Evolutionary conservation across 2,329 filamentous ascomycete species (phyloP).

Genomic region (Pseudocercospora fuligena): DNA sequence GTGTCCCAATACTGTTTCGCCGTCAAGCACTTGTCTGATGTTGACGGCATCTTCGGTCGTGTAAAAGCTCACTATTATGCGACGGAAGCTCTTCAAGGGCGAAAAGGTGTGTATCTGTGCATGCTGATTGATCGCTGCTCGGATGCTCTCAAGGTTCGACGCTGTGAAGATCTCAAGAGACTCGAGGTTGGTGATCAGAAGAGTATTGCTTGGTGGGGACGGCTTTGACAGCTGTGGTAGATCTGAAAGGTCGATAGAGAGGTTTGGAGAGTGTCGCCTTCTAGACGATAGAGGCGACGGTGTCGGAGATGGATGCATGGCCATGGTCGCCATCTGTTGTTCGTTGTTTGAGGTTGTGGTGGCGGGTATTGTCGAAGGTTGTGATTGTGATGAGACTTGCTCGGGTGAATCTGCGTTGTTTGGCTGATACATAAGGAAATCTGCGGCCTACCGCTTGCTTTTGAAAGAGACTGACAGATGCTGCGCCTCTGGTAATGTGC

Average conservation of each 20-base stretch:
- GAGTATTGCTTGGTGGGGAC: slow-evolving; percentile 79
- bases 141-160: slow-evolving; percentile 74
- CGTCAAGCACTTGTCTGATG: slow-evolving; percentile 75
- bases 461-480: neutral
- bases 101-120: slow-evolving; percentile 77
- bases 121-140: slow-evolving; percentile 70
- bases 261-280: slow-evolving; percentile 49
- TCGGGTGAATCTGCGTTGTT: slow-evolving; percentile 1
- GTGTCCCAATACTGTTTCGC: slow-evolving; percentile 73
- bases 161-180: slow-evolving; percentile 74
- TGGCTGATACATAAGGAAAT: slow-evolving; percentile 9
- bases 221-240: slow-evolving; percentile 72
- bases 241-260: slow-evolving; percentile 75
- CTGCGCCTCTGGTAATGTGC: slow-evolving; percentile 10
- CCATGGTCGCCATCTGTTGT: slow-evolving; percentile 24
- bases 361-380: neutral
- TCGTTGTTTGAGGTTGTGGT: neutral
- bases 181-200: slow-evolving; percentile 80
- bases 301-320: slow-evolving; percentile 23
- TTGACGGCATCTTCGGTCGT: slow-evolving; percentile 70
- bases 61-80: slow-evolving; percentile 80
- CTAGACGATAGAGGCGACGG: slow-evolving; percentile 25
- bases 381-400: neutral
- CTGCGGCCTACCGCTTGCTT: slow-evolving; percentile 12
- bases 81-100: slow-evolving; percentile 79